Base-by-base conservation (phyloP, 2,329 filamentous ascomycete species). In the Colletotrichum limetticola region DNA sequence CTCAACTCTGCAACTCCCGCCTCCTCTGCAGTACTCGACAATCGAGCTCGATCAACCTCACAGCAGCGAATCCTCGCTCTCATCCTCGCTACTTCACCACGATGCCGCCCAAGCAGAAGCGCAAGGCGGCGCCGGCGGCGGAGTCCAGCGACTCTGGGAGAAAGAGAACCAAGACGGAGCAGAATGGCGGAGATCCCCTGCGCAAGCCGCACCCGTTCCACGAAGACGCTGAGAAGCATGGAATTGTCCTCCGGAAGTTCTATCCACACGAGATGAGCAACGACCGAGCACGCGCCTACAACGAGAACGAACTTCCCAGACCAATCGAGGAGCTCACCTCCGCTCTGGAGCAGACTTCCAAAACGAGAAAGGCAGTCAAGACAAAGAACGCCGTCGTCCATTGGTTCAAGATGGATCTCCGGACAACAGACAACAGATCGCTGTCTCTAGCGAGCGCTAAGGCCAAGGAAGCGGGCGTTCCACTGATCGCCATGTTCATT, bases 251-350 rank as follows among this genome's bases (percentile, higher is more conserved):
- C 46, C 91, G 92, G 53, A 88, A 93, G 60, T 98, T 92, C 83
- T 98, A 98, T 77, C 95, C 95, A 0, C 89, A 90, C 1, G 95
- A 97, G 80, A 97, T 98, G 92, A 93, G 88, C 83, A 97, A 95
- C 77, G 90, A 89, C 62, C 91, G 95, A 52, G 95, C 93, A 65
- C 85, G 86, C 5, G 91, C 92, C 64, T 98, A 98, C 82, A 93
- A 89, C 66, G 83, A 88, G n/a, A 88, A 92, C 65, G 87, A 90
- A 60, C 84, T 97, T 4, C 88, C 91, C 4, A 90, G 93, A 0
- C 95, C 95, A 0, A 93, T 97, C 24, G 91, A 95, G 76, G 81
- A 89, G 0, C 86, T 98, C 2, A 80, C 90, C 6, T 80, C 84
- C 1, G 91, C 91, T 0, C 85, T 95, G 5, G 80, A 86, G 28